Evolutionary conservation across 2,329 filamentous ascomycete species (phyloP).

Genomic region (Escovopsis weberi): DNA sequence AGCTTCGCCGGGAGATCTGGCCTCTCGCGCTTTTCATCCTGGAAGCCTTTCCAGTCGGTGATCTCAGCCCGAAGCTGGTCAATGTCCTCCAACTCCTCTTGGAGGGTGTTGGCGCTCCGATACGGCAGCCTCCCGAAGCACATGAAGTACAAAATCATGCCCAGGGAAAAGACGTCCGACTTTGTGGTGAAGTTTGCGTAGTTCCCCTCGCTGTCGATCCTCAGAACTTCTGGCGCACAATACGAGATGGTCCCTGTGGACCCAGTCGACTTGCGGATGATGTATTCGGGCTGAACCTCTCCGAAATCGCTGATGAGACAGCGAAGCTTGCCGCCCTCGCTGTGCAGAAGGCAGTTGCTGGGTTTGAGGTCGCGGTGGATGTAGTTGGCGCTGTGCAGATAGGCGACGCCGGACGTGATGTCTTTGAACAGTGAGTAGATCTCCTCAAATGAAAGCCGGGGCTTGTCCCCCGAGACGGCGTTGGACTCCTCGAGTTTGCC

Average conservation of each 20-base stretch:
- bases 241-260: slow-evolving; percentile 95
- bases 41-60: slow-evolving; percentile 72
- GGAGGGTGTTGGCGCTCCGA: slow-evolving; percentile 62
- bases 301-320: slow-evolving; percentile 97
- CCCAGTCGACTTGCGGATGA: slow-evolving; percentile 73
- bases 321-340: slow-evolving; percentile 51
- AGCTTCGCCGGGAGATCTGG: slow-evolving; percentile 75
- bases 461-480: slow-evolving; percentile 26
- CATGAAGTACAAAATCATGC: slow-evolving; percentile 98
- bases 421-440: slow-evolving; percentile 96
- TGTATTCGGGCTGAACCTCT: slow-evolving; percentile 78
- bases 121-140: slow-evolving; percentile 89
- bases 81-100: slow-evolving; percentile 86
- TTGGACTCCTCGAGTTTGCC: slow-evolving; percentile 53
- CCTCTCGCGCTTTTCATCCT: slow-evolving; percentile 57
- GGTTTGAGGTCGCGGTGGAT: slow-evolving; percentile 95
- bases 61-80: slow-evolving; percentile 79
- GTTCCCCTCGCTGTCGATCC: slow-evolving; percentile 49
- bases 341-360: slow-evolving; percentile 83
- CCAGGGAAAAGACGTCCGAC: slow-evolving; percentile 93
- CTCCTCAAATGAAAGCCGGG: slow-evolving; percentile 59
- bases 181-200: slow-evolving; percentile 94
- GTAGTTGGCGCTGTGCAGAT: slow-evolving; percentile 81
- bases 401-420: slow-evolving; percentile 80
- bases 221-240: slow-evolving; percentile 87